Base-by-base conservation (phyloP, 2,329 filamentous ascomycete species). In the Stenocarpella maydis region DNA sequence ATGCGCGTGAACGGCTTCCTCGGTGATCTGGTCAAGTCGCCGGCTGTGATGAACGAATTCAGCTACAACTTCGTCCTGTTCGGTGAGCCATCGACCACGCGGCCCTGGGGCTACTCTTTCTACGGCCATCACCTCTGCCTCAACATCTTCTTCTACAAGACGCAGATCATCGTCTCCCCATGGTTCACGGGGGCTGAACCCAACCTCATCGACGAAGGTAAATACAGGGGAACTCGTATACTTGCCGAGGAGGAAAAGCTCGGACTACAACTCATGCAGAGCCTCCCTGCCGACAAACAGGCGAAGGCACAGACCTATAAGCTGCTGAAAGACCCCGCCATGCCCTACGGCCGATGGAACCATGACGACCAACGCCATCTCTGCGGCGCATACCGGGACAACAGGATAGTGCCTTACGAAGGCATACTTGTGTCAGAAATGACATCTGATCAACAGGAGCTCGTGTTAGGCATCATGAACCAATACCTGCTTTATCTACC, bases 141-240 rank as follows among this genome's bases (percentile, higher is more conserved):
- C 2, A 90, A 90, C 74, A 84, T 92, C 26, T 91, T 94, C 76
- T 83, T 94, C 67, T 86, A 90, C 75, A 83, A 83, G 39, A 79
- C 81, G 0, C 90, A 93, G 77, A 89, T 94, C 61, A 82, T 93
- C 53, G 83, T 93, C 3, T 89, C 88, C 0, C 92, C 92, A 0
- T 92, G 90, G 80, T 95, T 95, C 79, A 93, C 91, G 0, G 92
- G 92, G 67, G 92, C 92, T 0, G 92, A 95, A 78, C 92, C 92
- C 0, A 94, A 95, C 74, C 75, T 90, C 43, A 92, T 94, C 73
- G 92, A 94, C 72, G 78, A 79, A 0, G 91, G 91, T 0, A 85
- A 85, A 0, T 85, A 88, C 77, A 80, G 80, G 1, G 92, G 91
- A 8, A 92, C 89, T 0, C 82, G 86, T 4, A 92, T 94, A 67